Percentiles rank a stretch among this genome's conserved stretches.
Conservation (phyloP, 345 rosid genomes). For the Pistacia vera region DNA sequence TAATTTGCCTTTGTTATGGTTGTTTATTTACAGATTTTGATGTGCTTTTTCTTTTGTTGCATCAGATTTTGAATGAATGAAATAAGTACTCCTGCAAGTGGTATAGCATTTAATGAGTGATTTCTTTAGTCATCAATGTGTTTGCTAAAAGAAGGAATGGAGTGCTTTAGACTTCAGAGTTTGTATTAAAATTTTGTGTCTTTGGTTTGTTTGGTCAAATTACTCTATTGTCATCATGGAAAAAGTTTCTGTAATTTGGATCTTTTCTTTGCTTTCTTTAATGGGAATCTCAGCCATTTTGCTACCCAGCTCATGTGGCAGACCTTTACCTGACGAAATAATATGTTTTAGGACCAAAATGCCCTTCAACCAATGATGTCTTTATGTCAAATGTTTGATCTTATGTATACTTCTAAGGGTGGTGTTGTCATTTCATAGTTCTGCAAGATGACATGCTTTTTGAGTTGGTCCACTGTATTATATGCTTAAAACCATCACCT, state of each 20-base stretch:
- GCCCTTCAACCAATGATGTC: conserved; percentile 27
- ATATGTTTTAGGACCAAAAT: conserved; percentile 34
- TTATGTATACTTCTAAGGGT: conserved; percentile 21
- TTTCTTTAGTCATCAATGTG: conserved; percentile 12
- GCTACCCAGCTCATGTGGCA: conserved; percentile 63
- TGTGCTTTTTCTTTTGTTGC: neutral
- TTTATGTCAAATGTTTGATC: neutral
- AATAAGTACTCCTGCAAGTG: neutral
- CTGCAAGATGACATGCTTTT: neutral
- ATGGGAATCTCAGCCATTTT: conserved; percentile 40
- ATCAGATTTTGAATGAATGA: neutral
- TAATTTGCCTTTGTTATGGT: neutral
- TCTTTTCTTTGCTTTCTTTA: conserved; percentile 8
- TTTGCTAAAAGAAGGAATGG: neutral
- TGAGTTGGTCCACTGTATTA: conserved; percentile 14
- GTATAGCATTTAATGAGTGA: neutral
- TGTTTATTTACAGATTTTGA: neutral
- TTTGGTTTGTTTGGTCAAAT: neutral
- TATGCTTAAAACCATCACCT: conserved; percentile 2
- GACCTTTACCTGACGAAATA: conserved; percentile 22
- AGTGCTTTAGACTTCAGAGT: neutral
- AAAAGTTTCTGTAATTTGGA: neutral
- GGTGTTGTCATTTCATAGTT: conserved; percentile 26
- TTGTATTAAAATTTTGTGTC: conserved; percentile 20
- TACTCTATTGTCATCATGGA: neutral